These are phyloP conservation scores for Nemania bipapillata DNA, from an alignment of 2,329 filamentous ascomycete species.

Conservation along the genomic window DNA sequence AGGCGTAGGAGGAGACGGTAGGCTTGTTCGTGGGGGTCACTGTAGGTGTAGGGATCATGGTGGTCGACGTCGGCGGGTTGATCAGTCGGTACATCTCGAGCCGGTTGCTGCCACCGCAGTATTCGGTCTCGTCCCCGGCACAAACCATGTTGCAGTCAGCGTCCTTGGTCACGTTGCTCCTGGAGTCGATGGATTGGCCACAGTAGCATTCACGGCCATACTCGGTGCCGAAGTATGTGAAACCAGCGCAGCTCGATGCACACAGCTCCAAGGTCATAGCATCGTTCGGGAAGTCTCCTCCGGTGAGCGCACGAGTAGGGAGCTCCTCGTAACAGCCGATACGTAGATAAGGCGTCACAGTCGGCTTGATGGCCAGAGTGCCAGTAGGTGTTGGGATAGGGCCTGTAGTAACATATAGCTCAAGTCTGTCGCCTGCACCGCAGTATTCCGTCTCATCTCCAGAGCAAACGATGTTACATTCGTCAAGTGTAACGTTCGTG, in stretches of 20 bases:
- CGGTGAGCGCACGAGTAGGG: slow-evolving; percentile 53
- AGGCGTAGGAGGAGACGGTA: slow-evolving; percentile 48
- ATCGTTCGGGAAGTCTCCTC: slow-evolving; percentile 50
- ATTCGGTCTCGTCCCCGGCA: slow-evolving; percentile 52
- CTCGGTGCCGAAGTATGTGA: slow-evolving; percentile 54
- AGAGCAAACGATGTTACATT: slow-evolving; percentile 57
- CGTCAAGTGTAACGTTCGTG: slow-evolving; percentile 48
- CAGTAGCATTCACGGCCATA: slow-evolving; percentile 57
- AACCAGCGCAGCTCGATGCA: slow-evolving; percentile 52
- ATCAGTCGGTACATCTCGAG: slow-evolving; percentile 53
- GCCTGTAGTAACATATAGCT: slow-evolving; percentile 57
- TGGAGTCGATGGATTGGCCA: slow-evolving; percentile 52
- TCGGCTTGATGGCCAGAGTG: slow-evolving; percentile 51
- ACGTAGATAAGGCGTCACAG: slow-evolving; percentile 53
- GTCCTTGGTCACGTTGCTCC: slow-evolving; percentile 50
- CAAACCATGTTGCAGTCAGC: slow-evolving; percentile 55
- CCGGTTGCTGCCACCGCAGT: slow-evolving; percentile 55
- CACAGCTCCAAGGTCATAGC: slow-evolving; percentile 56
- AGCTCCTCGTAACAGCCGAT: slow-evolving; percentile 57
- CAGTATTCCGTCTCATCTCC: slow-evolving; percentile 57
- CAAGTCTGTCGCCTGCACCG: slow-evolving; percentile 57
- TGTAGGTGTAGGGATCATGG: slow-evolving; percentile 32
- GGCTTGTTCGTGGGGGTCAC: slow-evolving; percentile 47
- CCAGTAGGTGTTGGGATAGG: slow-evolving; percentile 52
- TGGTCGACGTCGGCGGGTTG: slow-evolving; percentile 32